Evolutionary conservation across 1,284 basidiomycete genomes (phyloP), one percentile per base, ranked within the genome.

Genomic region (Rhodofomes roseus): DNA sequence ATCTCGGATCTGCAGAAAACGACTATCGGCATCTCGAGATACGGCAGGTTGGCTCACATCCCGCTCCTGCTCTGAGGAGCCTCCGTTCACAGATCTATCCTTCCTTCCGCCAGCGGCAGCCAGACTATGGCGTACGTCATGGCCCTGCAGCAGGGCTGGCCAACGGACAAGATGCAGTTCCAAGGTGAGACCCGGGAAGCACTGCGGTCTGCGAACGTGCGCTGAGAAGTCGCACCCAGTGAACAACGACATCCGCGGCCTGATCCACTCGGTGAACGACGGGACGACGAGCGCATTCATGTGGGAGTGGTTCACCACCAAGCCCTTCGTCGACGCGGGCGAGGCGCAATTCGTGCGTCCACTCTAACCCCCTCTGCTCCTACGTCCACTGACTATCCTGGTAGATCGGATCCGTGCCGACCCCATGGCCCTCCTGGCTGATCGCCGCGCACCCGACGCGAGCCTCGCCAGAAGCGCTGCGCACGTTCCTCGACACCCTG

Each of bases 301-400:
- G 85, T 97, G 95, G 95, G 95, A 96, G 74, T 95, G 92, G 92
- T 98, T 97, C 75, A 98, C 96, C 1, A 98, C 96, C 18, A 98
- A 98, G 73, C 96, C 96, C 1, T 97, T 85, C 68, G 84, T 83
- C 16, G 93, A 96, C 72, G 80, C 81, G 16, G 92, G 92, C 31
- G 86, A 95, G 73, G 92, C 89, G 52, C 85, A 89, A 48, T 95
- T 95, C 69, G 90, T 92, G 68, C 64, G 31, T 54, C 23, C 43
- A 34, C 40, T 12, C 36, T 23, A 29, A 25, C 41, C 25, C 36
- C 4, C 36, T 20, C 16, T 52, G 25, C 14, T 22, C 8, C 11
- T 58, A 29, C 18, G 14, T 18, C 14, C 37, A 43, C 6, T 39
- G 37, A 14, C 44, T 34, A 34, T 16, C 18, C 27, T 18, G 25